Base-by-base conservation (phyloP, 805 yeast genomes). In the Candida verbasci region DNA sequence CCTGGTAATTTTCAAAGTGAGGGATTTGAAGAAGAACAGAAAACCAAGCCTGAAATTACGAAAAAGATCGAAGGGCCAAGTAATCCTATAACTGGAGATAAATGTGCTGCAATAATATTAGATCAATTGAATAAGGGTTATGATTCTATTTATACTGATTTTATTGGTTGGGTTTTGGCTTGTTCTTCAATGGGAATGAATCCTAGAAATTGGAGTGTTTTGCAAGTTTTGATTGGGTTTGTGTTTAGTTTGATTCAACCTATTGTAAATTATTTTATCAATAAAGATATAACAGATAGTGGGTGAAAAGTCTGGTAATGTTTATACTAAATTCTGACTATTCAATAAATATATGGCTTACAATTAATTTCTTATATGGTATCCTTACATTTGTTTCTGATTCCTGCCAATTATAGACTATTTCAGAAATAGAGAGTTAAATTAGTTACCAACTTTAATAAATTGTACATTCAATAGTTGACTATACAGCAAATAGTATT, bases 1-100 rank as follows among this genome's bases (percentile, higher is more conserved):
- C 95, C 97, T 0, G 98, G 98, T 0, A 88, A 87, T 53, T 88
- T 91, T 58, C 75, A 70, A 32, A 81, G 94, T 44, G 97, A 89
- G 56, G 99, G 98, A 0, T 93, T 59, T 52, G 74, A 62, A 3
- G 78, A 79, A 41, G 99, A 93, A 57, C 82, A 89, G 53, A 59
- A 62, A 38, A 82, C 94, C 2, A 93, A 93, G 55, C 97, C 98
- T 0, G 74, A 69, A 8, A 86, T 93, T 39, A 88, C 97, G 1
- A 76, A 70, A 45, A 60, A 60, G 22, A 86, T 93, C 23, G 98
- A 93, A 58, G 98, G 97, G 1, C 71, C 94, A 1, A 82, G 94
- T 4, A 56, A 51, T 4, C 78, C 96, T 1, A 80, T 86, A 7
- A 49, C 79, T 1, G 81, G 84, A 7, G 80, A 74, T 12, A 65